Base-by-base conservation (phyloP, 1,284 basidiomycete species). In the Apiotrichum porosum region DNA sequence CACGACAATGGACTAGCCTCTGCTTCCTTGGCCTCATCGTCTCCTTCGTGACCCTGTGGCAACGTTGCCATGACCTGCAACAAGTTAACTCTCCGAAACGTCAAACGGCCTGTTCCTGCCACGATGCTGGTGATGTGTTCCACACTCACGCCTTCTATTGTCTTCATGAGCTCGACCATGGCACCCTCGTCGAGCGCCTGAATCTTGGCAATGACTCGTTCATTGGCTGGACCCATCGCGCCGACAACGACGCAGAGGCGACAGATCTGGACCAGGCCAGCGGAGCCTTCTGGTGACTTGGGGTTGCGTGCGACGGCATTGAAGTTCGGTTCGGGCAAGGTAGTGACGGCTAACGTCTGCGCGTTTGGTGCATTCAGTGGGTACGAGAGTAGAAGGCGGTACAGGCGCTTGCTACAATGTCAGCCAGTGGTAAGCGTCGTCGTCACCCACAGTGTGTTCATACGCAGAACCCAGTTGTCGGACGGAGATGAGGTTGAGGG, bases 161-260 rank as follows among this genome's bases (percentile, higher is more conserved):
- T 63, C 48, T 62, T 62, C 71, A 73, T 73, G 46, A 73, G 52
- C 48, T 65, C 61, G 33, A 64, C 63, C 65, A 71, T 71, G 37
- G 63, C 48, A 10, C 39, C 55, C 52, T 71, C 66, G 38, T 62
- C 65, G 14, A 73, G 50, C 17, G 58, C 54, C 48, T 70, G 67
- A 15, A 73, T 72, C 54, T 63, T 66, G 15, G 42, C 53, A 36
- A 73, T 72, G 43, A 73, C 61, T 31, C 60, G 60, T 52, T 69
- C 70, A 47, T 72, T 73, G 6, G 65, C 64, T 0, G 63, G 61
- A 5, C 58, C 66, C 64, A 67, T 65, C 10, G 69, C 66, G 0
- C 58, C 60, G 3, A 63, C 57, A 17, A 60, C 62, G 6, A 72
- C 51, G 34, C 67, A 69, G 37, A 72, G 33, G 6, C 68, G 51